Conservation (phyloP, 768 basidiomycete genomes). For the Rhizopogon sp. region DNA sequence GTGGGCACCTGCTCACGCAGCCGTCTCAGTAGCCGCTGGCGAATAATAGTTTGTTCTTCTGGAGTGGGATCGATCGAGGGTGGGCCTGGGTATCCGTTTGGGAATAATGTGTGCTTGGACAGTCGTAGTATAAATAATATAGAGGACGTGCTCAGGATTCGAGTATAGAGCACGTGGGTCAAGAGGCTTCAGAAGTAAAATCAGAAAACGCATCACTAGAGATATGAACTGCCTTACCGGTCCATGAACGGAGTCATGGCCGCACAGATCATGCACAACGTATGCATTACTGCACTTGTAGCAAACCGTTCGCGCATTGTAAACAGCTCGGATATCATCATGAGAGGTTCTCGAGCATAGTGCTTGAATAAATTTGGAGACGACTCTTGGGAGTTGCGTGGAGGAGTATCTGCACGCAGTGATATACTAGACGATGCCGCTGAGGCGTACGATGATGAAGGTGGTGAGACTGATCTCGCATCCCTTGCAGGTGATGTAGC, state of each 20-base stretch:
- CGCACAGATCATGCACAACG: conserved; percentile 41
- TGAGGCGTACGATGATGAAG: conserved; percentile 13
- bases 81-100: conserved; percentile 81
- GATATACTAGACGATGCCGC: conserved; percentile 21
- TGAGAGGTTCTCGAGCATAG: conserved; percentile 39
- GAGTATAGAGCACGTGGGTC: conserved; percentile 56
- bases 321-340: conserved; percentile 47
- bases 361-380: conserved; percentile 12
- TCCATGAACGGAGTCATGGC: conserved; percentile 53
- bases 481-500: not conserved
- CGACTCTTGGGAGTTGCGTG: not conserved
- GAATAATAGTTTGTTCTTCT: conserved; percentile 67
- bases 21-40: conserved; percentile 33
- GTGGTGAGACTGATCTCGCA: conserved; percentile 2
- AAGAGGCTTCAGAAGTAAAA: conserved; percentile 47
- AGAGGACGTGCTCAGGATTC: conserved; percentile 47
- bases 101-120: conserved; percentile 74
- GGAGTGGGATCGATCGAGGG: conserved; percentile 67
- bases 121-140: conserved; percentile 49
- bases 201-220: not conserved
- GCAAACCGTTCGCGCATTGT: conserved; percentile 44
- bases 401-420: conserved; percentile 6
- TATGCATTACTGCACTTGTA: conserved; percentile 39
- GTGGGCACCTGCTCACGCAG: conserved; percentile 37
- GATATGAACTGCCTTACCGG: conserved; percentile 34